Evolutionary conservation across 2,329 filamentous ascomycete species (phyloP).

Genomic region (Colletotrichum theobromicola): DNA sequence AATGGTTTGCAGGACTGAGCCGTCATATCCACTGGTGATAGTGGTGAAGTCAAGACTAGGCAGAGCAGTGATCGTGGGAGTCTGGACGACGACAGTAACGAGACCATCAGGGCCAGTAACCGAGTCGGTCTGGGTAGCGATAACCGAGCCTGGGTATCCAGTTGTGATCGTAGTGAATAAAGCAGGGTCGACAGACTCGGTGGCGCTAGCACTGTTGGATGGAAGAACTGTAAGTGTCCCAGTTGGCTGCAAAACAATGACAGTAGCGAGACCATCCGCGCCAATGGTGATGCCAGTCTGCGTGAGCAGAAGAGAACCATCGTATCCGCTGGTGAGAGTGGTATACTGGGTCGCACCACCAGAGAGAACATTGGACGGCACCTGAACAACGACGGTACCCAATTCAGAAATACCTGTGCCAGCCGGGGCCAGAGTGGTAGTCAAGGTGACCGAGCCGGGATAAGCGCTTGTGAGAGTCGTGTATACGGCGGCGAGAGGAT

Average conservation of each 20-base stretch:
- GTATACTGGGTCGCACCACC: background rate
- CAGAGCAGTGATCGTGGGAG: background rate
- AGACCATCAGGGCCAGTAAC: background rate
- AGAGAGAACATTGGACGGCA: background rate
- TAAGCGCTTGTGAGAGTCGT: background rate
- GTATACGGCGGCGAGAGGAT: background rate
- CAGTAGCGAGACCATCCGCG: constrained; percentile 2
- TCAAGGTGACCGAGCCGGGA: background rate
- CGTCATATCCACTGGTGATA: background rate
- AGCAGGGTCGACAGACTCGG: background rate
- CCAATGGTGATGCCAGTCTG: background rate
- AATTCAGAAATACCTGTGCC: background rate
- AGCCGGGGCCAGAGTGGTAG: background rate
- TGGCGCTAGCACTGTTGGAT: background rate
- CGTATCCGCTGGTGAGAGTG: background rate
- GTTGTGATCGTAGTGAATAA: background rate
- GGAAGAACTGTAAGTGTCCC: background rate
- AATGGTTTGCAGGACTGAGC: background rate
- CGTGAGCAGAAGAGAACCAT: background rate
- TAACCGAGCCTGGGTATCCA: background rate
- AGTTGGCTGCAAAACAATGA: background rate
- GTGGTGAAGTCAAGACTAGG: background rate
- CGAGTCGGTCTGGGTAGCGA: background rate
- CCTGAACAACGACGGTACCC: background rate
- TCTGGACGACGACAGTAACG: background rate